Evolutionary conservation across 1,139 yeast species (phyloP), one percentile per base, ranked within the genome.

Genomic region (Zygoascus hellenicus): DNA sequence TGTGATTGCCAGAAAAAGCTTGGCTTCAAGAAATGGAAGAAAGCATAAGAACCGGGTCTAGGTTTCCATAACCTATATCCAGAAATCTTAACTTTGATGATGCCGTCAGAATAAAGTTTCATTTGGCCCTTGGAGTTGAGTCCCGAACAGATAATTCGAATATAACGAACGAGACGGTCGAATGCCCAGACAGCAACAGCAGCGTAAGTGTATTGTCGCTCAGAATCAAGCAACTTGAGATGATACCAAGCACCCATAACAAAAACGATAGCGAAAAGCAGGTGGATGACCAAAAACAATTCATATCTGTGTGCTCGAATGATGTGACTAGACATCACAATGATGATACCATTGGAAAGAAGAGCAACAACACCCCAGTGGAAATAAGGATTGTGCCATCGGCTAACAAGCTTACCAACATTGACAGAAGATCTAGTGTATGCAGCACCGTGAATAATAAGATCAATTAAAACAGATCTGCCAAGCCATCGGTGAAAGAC

Each of bases 401-500:
- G 17, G 42, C 29, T 16, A 32, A 22, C 28, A 28, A 17, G 31
- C 35, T 32, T 37, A 22, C 26, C 43, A 10, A 32, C n/a, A n/a
- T 31, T 41, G 42, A 34, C 30, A 9, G 38, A 33, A 28, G 39
- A 15, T 13, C 53, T 50, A 10, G 59, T 47, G 47, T 51, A 57
- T 10, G 53, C 50, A n/a, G 58, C 53, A 13, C 61, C 57, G 49
- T 68, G 72, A 17, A 65, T 53, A 9, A 66, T 42, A 0, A 76
- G 67, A 55, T 78, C 81, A 1, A 70, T 45, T 46, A 78, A 66
- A 15, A 76, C 63, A 3, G 76, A 62, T 63, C 92, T 73, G 1
- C 81, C 78, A 5, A 78, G 59, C 83, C 86, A 81, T 57, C 81
- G 78, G 64, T 85, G 94, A 61, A 79, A 74, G 17, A 76, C 68